These are phyloP conservation scores for Candida loeiensis DNA, from an alignment of 805 yeast genomes.

Conservation along the genomic window DNA sequence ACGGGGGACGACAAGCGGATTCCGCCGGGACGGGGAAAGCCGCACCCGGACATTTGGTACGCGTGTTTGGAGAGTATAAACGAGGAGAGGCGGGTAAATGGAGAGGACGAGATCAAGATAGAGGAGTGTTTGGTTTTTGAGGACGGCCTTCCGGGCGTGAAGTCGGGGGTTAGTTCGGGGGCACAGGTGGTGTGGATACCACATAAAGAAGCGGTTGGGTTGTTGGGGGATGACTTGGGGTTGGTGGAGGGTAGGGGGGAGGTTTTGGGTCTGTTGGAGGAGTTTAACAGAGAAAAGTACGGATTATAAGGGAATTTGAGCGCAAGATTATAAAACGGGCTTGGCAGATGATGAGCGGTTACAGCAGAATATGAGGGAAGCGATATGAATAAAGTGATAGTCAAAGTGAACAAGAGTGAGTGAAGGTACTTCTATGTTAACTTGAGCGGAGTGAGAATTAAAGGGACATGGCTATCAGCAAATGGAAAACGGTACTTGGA, in stretches of 20 bases:
- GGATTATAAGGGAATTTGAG: not conserved
- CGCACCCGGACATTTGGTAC: conserved; percentile 90
- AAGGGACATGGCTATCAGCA: no score
- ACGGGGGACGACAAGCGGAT: conserved; percentile 88
- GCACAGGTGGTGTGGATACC: conserved; percentile 95
- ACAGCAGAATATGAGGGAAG: no score
- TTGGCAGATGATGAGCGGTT: no score
- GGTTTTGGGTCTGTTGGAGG: conserved; percentile 47
- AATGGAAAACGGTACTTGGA: no score
- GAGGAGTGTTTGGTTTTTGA: conserved; percentile 88
- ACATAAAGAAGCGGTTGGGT: conserved; percentile 63
- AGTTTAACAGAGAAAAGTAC: conserved; percentile 30
- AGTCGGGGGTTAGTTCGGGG: conserved; percentile 79
- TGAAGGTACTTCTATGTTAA: no score
- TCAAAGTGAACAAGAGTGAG: no score
- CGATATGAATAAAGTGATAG: no score
- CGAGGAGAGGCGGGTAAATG: conserved; percentile 40
- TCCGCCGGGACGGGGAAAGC: conserved; percentile 86
- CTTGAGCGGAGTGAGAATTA: no score
- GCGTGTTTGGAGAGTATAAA: conserved; percentile 73
- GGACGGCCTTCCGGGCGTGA: conserved; percentile 92
- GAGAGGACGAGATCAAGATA: conserved; percentile 50
- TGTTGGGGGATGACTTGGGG: conserved; percentile 49
- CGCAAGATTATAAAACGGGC: no score
- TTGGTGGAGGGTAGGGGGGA: conserved; percentile 58